Conservation (phyloP, 768 basidiomycete genomes). For the Lyophyllum shimeji region DNA sequence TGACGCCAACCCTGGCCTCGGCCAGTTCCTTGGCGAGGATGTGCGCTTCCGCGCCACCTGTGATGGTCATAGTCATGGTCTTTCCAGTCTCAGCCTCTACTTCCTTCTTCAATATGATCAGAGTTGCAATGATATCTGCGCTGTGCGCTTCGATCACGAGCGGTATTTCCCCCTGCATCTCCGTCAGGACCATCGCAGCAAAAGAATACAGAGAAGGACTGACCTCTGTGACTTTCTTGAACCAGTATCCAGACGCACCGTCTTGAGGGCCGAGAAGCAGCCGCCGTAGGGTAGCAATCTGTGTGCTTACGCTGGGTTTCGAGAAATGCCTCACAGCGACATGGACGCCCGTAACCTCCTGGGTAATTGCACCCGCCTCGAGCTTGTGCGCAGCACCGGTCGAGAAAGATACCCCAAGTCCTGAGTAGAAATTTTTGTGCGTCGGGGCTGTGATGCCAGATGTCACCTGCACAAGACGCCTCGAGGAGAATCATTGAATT, state of each 20-base stretch:
- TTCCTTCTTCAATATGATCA: constrained; percentile 69
- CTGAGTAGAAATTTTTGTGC: constrained; percentile 51
- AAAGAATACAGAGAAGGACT: constrained; percentile 6
- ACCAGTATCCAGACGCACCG: constrained; percentile 41
- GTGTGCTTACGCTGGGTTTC: constrained; percentile 70
- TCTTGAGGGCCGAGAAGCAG: constrained; percentile 50
- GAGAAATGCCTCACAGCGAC: constrained; percentile 53
- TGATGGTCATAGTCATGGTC: constrained; percentile 56
- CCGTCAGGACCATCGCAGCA: neutral
- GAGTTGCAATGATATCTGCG: constrained; percentile 80
- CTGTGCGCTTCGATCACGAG: constrained; percentile 74
- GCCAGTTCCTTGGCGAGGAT: constrained; percentile 69
- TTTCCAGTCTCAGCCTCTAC: constrained; percentile 46
- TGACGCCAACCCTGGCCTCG: constrained; percentile 44
- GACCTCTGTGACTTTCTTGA: constrained; percentile 46
- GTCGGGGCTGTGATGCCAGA: constrained; percentile 63
- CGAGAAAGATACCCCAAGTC: constrained; percentile 67
- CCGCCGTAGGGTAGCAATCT: constrained; percentile 71
- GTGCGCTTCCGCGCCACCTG: constrained; percentile 67
- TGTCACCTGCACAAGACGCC: constrained; percentile 38
- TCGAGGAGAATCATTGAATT: neutral
- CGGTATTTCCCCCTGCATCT: constrained; percentile 61
- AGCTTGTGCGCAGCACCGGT: constrained; percentile 59
- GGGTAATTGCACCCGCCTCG: constrained; percentile 59
- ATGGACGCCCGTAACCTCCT: constrained; percentile 67